Evolutionary conservation across 2,329 filamentous ascomycete species (phyloP), one percentile per base, ranked within the genome.

Genomic region (Stachybotrys chlorohalonatus): DNA sequence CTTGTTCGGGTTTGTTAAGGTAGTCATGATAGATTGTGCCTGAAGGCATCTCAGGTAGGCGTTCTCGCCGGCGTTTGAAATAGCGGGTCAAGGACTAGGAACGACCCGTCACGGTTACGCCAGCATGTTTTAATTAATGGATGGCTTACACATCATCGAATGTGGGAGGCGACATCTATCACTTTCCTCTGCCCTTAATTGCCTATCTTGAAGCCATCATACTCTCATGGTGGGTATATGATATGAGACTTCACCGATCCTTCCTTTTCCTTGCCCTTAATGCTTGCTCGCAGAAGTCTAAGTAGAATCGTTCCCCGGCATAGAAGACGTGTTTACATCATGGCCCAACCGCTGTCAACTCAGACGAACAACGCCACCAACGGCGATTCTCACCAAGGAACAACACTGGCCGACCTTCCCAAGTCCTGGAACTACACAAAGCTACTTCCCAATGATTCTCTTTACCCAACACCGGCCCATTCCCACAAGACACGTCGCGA

Each of bases 401-500:
- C 68, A 42, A 70, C 76, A 36, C 68, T 86, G 51, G 73, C 74
- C 60, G 76, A 82, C 52, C 73, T 86, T 15, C 82, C 83, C 46
- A 86, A 86, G 65, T 80, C 83, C 55, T 87, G 84, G 84, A 78
- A 69, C 54, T 84, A 85, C 63, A 84, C 82, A 15, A 77, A 79
- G n/a, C 75, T 75, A 7, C 76, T 96, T 5, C 90, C 92, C 3
- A 72, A 90, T 8, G 94, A 99, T 66, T 70, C 85, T 11, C 73
- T 81, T 31, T 96, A 89, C 66, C 86, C 90, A 15, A 95, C 90
- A 0, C 91, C 94, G 0, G 80, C 84, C 57, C 80, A 81, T 56
- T 96, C 93, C 0, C 90, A 97, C 70, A 81, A 83, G 61, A 90
- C 90, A 1, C 86, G 90, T 1, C 84, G 93, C 63, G 80, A 87